phyloP scores from a whole-genome alignment of 331 rosid species.

The Dryas integrifolia region DNA sequence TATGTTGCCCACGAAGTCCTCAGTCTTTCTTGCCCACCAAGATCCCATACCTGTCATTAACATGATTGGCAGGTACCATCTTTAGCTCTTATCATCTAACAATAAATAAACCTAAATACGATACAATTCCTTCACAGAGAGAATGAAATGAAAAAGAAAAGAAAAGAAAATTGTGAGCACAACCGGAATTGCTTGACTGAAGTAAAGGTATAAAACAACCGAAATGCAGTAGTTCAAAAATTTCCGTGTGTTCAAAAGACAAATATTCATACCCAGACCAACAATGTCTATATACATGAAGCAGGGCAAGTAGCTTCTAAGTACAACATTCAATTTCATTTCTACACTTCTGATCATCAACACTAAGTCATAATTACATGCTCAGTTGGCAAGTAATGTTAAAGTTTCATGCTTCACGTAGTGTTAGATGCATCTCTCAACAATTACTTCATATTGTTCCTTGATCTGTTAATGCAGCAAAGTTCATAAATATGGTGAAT shows the following conservation, averaged over 20 bases:
- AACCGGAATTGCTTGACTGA: not conserved
- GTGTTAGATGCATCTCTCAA: not conserved
- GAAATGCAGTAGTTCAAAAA: not conserved
- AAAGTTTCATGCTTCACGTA: not conserved
- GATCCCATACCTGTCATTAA: constrained; percentile 89
- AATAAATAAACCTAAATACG: not conserved
- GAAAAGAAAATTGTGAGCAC: not conserved
- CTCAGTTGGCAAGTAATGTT: not conserved
- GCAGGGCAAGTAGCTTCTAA: not conserved
- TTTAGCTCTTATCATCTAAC: constrained; percentile 9
- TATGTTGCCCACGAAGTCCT: constrained; percentile 99
- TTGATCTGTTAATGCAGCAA: not conserved
- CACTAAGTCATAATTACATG: not conserved
- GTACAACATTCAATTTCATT: not conserved
- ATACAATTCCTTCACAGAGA: not conserved
- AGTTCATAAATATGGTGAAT: not conserved
- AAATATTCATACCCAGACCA: not conserved
- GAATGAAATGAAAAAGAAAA: not conserved
- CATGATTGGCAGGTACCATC: not conserved
- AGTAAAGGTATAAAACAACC: not conserved
- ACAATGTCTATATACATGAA: not conserved
- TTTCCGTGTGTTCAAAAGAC: not conserved
- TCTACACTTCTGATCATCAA: constrained; percentile 1
- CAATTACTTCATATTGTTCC: not conserved
- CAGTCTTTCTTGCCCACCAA: constrained; percentile 95